Base-by-base conservation (phyloP, 768 basidiomycete genomes). In the Lactifluus hygrophoroides region DNA sequence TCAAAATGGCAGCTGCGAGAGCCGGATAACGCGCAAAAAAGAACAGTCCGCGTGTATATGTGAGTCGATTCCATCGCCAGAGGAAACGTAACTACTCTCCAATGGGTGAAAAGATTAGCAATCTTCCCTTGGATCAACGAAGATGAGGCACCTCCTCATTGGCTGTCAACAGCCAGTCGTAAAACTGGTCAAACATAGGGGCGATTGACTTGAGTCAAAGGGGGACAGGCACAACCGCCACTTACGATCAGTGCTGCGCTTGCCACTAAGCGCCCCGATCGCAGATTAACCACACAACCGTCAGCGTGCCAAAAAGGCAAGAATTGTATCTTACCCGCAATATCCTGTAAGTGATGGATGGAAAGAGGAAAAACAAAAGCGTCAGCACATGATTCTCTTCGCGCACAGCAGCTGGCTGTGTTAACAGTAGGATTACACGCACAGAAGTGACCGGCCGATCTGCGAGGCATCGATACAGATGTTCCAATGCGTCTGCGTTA, bases 131-230 rank as follows among this genome's bases (percentile, higher is more conserved):
- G 8, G 13, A 27, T 55, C n/a, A 55, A 34, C n/a, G 5, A 30
- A 17, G 17, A n/a, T n/a, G 13, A 6, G n/a, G 19, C 28, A 62
- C 61, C 57, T 59, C 61, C 9, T 49, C 47, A 14, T 2, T 4
- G 19, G 30, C 14, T 14, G 52, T 62, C 40, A 62, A 40, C 6
- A 11, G 16, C 57, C 61, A 62, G 35, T 62, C 61, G 21, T 59
- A 54, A 14, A 59, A 48, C 61, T 62, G 16, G n/a, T n/a, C n/a
- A 17, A 19, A 19, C 8, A 10, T n/a, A 19, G n/a, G 40, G n/a
- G n/a, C n/a, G n/a, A n/a, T n/a, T n/a, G n/a, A n/a, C n/a, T n/a
- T n/a, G n/a, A n/a, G n/a, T n/a, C n/a, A n/a, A n/a, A n/a, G n/a
- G n/a, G n/a, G n/a, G n/a, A n/a, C n/a, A n/a, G n/a, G n/a, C n/a